phyloP scores from a whole-genome alignment of 148 eudicot genomes.

The Vaccinium darrowii region DNA sequence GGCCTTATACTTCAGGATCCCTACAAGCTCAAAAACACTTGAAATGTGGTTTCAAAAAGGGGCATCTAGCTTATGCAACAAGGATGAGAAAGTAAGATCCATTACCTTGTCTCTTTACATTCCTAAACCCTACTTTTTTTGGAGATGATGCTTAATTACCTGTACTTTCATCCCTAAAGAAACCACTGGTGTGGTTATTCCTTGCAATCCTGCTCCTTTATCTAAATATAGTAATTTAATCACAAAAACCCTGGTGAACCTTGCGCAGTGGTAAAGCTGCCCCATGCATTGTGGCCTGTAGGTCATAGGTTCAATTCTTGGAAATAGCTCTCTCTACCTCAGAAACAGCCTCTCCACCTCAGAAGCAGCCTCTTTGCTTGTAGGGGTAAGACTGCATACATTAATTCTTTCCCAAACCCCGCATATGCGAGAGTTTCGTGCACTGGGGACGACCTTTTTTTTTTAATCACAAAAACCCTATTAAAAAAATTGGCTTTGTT shows the following conservation, averaged over 20 bases:
- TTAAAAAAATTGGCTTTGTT: background rate
- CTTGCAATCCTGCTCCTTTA: background rate
- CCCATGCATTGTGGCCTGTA: no score
- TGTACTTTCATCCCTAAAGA: background rate
- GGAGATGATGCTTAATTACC: background rate
- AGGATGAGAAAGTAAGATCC: background rate
- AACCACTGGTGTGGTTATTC: background rate
- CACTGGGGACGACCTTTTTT: no score
- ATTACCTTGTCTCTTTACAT: background rate
- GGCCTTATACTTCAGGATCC: no score
- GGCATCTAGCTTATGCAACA: background rate
- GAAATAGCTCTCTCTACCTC: no score
- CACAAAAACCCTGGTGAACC: no score
- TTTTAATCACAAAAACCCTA: background rate
- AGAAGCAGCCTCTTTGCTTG: no score
- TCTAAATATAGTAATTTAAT: background rate
- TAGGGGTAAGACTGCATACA: no score
- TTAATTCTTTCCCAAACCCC: no score
- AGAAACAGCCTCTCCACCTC: no score
- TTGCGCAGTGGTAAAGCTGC: no score
- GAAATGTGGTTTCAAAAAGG: background rate
- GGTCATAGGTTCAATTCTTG: no score
- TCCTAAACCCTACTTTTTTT: background rate
- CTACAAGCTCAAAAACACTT: background rate
- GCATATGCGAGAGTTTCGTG: no score